A percentile compares a stretch with the other conserved stretches of the same genome.
Conservation (phyloP, 768 basidiomycete species). For the Trametes cubensis region DNA sequence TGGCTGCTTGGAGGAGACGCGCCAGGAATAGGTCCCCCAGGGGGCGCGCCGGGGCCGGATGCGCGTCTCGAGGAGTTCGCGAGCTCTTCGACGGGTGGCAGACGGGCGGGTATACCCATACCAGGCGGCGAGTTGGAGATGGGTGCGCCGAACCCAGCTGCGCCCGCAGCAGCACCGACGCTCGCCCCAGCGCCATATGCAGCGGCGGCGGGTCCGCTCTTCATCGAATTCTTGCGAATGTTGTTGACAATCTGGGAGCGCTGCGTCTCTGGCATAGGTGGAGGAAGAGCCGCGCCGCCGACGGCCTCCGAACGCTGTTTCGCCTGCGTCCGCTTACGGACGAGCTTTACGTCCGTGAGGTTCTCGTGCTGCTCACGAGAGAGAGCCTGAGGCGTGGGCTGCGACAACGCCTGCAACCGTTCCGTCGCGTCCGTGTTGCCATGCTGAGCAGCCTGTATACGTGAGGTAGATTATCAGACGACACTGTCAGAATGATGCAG, state of each 20-base stretch:
- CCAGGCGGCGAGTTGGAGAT: constrained; percentile 12
- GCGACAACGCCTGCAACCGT: constrained; percentile 69
- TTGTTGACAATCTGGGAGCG: constrained; percentile 53
- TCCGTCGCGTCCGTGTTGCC: constrained; percentile 81
- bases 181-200: not conserved
- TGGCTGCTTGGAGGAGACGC: constrained; percentile 2
- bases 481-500: constrained; percentile 1
- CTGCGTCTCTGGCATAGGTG: constrained; percentile 36
- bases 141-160: constrained; percentile 5
- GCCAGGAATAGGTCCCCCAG: not conserved
- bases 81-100: constrained; percentile 14
- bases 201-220: not conserved
- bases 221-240: constrained; percentile 52
- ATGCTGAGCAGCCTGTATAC: constrained; percentile 65
- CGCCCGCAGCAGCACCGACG: not conserved
- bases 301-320: constrained; percentile 54
- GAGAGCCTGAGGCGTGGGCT: constrained; percentile 62
- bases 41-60: not conserved
- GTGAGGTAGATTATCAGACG: not conserved
- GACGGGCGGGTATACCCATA: constrained; percentile 12
- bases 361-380: constrained; percentile 80
- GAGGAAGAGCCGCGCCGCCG: constrained; percentile 20
- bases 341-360: constrained; percentile 77
- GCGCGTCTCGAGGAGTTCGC: not conserved
- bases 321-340: constrained; percentile 78